A percentile compares a stretch with the other conserved stretches of the same genome.
Conservation (phyloP, 2,329 filamentous ascomycete species). For the Gliomastix tumulicola region DNA sequence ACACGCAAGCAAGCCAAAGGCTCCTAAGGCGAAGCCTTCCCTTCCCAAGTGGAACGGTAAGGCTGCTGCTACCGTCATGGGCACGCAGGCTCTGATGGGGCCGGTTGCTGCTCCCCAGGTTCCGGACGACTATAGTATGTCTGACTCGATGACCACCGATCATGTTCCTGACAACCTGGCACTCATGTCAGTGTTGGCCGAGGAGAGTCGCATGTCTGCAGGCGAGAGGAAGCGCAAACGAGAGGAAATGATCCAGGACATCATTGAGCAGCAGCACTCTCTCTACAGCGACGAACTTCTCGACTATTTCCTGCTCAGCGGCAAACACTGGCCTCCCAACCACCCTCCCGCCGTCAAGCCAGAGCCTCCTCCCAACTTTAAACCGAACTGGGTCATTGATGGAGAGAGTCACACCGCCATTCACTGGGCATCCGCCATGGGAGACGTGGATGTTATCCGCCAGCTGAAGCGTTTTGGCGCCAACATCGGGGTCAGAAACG, state of each 20-base stretch:
- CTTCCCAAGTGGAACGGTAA: constrained; percentile 50
- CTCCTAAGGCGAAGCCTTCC: constrained; percentile 45
- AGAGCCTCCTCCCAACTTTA: constrained; percentile 76
- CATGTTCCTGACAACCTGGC: constrained; percentile 80
- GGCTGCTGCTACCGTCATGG: constrained; percentile 10
- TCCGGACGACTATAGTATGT: no score
- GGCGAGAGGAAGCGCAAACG: constrained; percentile 71
- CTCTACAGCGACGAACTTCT: constrained; percentile 89
- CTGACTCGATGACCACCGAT: constrained; percentile 63
- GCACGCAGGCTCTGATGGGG: background rate
- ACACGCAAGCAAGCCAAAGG: constrained; percentile 82
- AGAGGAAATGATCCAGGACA: constrained; percentile 52
- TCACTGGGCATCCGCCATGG: constrained; percentile 98
- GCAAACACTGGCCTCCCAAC: no score
- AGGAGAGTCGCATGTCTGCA: constrained; percentile 64
- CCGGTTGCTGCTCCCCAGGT: no score
- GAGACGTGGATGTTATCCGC: constrained; percentile 84
- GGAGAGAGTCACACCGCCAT: constrained; percentile 87
- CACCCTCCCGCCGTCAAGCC: constrained; percentile 67
- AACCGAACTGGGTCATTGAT: constrained; percentile 89
- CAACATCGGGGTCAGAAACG: constrained; percentile 62
- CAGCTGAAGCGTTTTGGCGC: constrained; percentile 79
- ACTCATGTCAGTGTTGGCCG: constrained; percentile 76
- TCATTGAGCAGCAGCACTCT: constrained; percentile 76
- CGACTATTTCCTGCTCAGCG: constrained; percentile 89